Evolutionary conservation across 176 grass and related monocot genomes (phyloP), one percentile per base, ranked within the genome.

Genomic region (Puya raimondii): DNA sequence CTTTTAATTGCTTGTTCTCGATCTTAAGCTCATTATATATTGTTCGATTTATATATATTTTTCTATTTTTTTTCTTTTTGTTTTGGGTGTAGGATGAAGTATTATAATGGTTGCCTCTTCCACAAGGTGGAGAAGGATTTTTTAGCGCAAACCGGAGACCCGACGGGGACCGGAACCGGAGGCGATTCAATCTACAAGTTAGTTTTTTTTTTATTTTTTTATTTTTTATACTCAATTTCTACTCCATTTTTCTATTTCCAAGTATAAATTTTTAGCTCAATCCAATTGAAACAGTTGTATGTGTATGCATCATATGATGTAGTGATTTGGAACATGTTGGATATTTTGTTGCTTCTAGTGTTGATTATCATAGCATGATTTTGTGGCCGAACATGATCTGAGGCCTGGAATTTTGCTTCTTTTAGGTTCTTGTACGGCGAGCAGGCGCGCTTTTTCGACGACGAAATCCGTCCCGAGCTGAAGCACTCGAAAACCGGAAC

Each of bases 51-150:
- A 51, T 78, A n/a, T 10, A 12, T 33, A 22, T 61, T 16, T 6
- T 59, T 56, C 11, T 12, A 5, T 14, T 14, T 4, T 56, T 54
- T 12, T 15, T 21, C 17, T 8, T 16, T 22, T 61, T 16, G 21
- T 42, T 42, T 42, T 61, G n/a, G 1, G 23, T 13, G 22, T 80
- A 97, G 94, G 73, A 90, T 97, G 75, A 97, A 97, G 74, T 93
- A 93, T 66, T 97, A 93, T 29, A 97, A 93, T 75, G 89, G 94
- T 18, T 97, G 94, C 61, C 64, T 97, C 22, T 97, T 97, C 74
- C 89, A 97, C 77, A 97, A 90, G 79, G 94, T 97, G 80, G 87
- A 97, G 80, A 97, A 88, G 66, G 80, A 93, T 79, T 93, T 97
- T 72, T 78, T 97, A 75, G 94, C 89, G 63, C 94, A 97, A 82